Percentiles rank a stretch among this genome's conserved stretches.
Conservation (phyloP, 2,329 filamentous ascomycete genomes). For the Rhynchosporium secalis region DNA sequence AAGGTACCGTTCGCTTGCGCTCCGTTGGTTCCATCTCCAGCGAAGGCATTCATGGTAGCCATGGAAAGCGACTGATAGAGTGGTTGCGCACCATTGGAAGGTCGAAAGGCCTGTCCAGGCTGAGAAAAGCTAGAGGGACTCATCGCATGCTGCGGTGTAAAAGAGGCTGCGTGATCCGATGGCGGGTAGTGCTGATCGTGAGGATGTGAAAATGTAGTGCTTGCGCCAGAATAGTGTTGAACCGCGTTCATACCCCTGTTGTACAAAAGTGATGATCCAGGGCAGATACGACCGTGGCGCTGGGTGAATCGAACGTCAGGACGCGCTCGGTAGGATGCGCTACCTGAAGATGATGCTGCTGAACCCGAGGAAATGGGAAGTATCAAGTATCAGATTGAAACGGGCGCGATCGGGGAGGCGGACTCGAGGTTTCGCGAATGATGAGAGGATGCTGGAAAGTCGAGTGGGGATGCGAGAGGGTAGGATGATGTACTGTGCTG, state of each 20-base stretch:
- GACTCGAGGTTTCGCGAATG: constrained; percentile 19
- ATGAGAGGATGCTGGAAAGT: constrained; percentile 9
- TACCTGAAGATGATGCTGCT: constrained; percentile 21
- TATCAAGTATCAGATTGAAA: constrained; percentile 6
- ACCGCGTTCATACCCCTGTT: constrained; percentile 34
- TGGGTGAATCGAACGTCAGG: constrained; percentile 10
- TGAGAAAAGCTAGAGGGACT: constrained; percentile 39
- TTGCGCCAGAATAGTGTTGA: constrained; percentile 28
- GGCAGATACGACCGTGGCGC: constrained; percentile 19
- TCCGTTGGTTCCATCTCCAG: constrained; percentile 31
- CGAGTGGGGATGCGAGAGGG: constrained; percentile 2
- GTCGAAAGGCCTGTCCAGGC: constrained; percentile 37
- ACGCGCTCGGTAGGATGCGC: constrained; percentile 24
- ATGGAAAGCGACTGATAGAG: constrained; percentile 38
- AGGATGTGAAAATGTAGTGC: constrained; percentile 24
- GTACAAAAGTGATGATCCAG: constrained; percentile 22
- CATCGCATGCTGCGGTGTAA: constrained; percentile 41
- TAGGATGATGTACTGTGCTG: neutral
- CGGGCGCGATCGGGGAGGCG: neutral
- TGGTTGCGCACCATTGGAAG: constrained; percentile 35
- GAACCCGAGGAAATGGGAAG: constrained; percentile 7
- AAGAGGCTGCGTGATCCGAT: constrained; percentile 31
- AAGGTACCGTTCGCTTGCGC: constrained; percentile 32
- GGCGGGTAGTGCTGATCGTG: constrained; percentile 24
- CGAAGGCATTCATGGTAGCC: constrained; percentile 38